Base-by-base conservation (phyloP, 306 rosid species). In the Glycyrrhiza uralensis region DNA sequence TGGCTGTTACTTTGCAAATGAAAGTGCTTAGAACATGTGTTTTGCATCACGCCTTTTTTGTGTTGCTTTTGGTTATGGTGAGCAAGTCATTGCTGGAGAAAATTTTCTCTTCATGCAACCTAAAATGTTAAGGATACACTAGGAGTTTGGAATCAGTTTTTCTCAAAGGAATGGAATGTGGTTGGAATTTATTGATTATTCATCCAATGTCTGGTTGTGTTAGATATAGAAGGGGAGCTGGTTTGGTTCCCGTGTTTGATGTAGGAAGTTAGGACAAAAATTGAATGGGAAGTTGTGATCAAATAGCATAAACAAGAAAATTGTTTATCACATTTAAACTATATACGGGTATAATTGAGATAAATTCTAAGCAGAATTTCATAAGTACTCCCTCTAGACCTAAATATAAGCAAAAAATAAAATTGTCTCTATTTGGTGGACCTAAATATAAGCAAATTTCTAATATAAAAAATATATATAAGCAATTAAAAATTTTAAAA, bases 1-100 rank as follows among this genome's bases (percentile, higher is more conserved):
- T 64, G 67, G 33, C 33, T 75, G 44, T 54, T 42, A 29, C 76
- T 7, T 50, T 65, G 30, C 33, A 45, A 51, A 50, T 24, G 45
- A 51, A 65, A 47, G 13, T 24, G 18, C 23, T 52, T 67, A 24
- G 29, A 32, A 59, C 69, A 67, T 71, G 78, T 36, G 33, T 38
- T 65, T 47, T 50, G 69, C 56, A 51, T 76, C 7, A 57, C 32
- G 39, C 22, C 54, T 7, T 81, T 55, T 55, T 63, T 58, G 44
- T 46, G 18, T 42, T 20, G 22, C 14, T 49, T 57, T 28, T 58
- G 41, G 33, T 52, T 46, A 4, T 63, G 63, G 20, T 13, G 44
- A 4, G 39, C 56, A 18, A 71, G 15, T 35, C 7, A n/a, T 71
- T 9, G 4, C 26, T 18, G 13, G 45, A 49, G 57, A 28, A n/a